phyloP scores from a whole-genome alignment of 306 rosid species.

The Vicia faba region DNA sequence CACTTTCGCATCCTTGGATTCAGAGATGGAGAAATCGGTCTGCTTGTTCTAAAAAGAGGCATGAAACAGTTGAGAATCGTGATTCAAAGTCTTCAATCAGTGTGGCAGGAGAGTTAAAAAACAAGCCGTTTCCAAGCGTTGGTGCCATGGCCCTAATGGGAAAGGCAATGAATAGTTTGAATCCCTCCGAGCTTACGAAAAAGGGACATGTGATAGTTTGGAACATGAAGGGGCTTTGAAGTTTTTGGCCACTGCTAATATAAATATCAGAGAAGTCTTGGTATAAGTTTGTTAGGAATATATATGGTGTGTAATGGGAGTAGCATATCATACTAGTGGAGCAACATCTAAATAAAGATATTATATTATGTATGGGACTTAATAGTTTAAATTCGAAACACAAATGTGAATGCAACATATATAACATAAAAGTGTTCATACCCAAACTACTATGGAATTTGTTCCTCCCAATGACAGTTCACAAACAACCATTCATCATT shows the following conservation, averaged over 20 bases:
- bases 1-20: conserved; percentile 88
- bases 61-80: conserved; percentile 38
- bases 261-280: conserved; percentile 14
- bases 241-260: conserved; percentile 30
- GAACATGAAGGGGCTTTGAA: conserved; percentile 51
- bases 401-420: background rate
- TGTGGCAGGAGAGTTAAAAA: conserved; percentile 37
- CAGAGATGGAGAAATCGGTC: conserved; percentile 57
- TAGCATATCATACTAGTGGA: conserved; percentile 2
- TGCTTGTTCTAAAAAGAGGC: conserved; percentile 45
- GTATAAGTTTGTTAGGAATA: conserved; percentile 4
- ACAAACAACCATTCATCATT: conserved; percentile 20
- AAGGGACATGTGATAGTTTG: conserved; percentile 67
- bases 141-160: conserved; percentile 98
- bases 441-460: background rate
- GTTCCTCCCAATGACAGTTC: background rate
- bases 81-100: conserved; percentile 46
- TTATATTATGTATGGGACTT: conserved; percentile 5
- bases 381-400: conserved; percentile 1
- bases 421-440: background rate
- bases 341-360: conserved; percentile 34
- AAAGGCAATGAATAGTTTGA: conserved; percentile 58
- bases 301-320: background rate
- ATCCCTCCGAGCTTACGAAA: conserved; percentile 51
- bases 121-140: conserved; percentile 79